These are phyloP conservation scores for Willaertia magna DNA, from an alignment of 208 protist species.

Conservation along the genomic window DNA sequence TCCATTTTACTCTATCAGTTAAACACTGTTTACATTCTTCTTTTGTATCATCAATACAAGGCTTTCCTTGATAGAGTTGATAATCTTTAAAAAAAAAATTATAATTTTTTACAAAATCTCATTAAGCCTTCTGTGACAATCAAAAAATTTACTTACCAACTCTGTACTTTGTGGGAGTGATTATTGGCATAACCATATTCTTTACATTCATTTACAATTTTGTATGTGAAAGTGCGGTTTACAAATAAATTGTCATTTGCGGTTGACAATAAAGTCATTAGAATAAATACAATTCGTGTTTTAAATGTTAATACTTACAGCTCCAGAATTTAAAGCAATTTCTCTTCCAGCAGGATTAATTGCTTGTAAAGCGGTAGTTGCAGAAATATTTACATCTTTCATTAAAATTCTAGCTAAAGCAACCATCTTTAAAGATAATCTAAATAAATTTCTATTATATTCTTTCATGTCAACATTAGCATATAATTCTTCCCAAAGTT, in stretches of 20 bases:
- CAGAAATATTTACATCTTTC: constrained; percentile 33
- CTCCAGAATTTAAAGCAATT: neutral
- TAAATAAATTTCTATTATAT: neutral
- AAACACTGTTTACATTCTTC: constrained; percentile 24
- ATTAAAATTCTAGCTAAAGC: constrained; percentile 22
- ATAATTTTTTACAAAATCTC: too few species aligned
- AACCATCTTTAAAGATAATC: constrained; percentile 25
- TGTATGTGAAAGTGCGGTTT: neutral
- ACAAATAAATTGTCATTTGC: neutral
- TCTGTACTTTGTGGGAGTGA: constrained; percentile 36
- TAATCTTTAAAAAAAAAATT: too few species aligned
- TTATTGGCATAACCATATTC: constrained; percentile 43
- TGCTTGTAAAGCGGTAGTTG: constrained; percentile 37
- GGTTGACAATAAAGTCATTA: too few species aligned
- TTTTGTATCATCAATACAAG: constrained; percentile 31
- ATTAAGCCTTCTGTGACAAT: too few species aligned
- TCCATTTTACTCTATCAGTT: constrained; percentile 18
- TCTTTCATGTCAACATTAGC: constrained; percentile 17
- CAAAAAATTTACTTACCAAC: too few species aligned
- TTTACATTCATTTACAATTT: constrained; percentile 6
- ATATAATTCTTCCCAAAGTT: constrained; percentile 23
- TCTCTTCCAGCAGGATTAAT: constrained; percentile 19
- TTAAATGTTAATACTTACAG: neutral
- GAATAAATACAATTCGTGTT: neutral
- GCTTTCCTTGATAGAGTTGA: constrained; percentile 41